These are phyloP conservation scores for Dipodascopsis uninucleata DNA, from an alignment of 805 yeast genomes.

Conservation along the genomic window DNA sequence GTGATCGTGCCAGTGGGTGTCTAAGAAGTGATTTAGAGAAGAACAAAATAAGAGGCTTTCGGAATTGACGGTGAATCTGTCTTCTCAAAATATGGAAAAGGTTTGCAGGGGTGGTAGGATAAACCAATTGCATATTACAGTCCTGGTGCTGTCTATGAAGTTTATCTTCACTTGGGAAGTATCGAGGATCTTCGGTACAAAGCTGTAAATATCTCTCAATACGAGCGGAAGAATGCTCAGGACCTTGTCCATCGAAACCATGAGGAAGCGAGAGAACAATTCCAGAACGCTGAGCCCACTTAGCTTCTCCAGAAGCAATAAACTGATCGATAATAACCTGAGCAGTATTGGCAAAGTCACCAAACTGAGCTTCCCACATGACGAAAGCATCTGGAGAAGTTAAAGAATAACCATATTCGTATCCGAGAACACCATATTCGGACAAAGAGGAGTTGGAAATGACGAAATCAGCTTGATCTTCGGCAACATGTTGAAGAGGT, in stretches of 20 bases:
- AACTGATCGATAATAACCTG: conserved; percentile 97
- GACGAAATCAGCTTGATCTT: conserved; percentile 78
- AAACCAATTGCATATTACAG: conserved; percentile 94
- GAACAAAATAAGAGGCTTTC: conserved; percentile 73
- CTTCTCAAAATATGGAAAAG: conserved; percentile 95
- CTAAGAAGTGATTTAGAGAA: conserved; percentile 93
- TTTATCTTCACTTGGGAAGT: conserved; percentile 84
- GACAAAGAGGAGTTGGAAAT: conserved; percentile 94
- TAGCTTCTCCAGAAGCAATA: conserved; percentile 92
- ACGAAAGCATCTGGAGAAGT: conserved; percentile 96
- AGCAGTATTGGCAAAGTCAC: conserved; percentile 99
- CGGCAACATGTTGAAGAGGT: conserved; percentile 77
- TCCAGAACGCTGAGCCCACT: conserved; percentile 99
- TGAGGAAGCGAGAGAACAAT: conserved; percentile 92
- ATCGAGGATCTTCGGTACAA: conserved; percentile 93
- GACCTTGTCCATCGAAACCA: conserved; percentile 99
- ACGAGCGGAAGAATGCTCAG: conserved; percentile 98
- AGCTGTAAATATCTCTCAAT: conserved; percentile 93
- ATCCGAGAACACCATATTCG: conserved; percentile 99
- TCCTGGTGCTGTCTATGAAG: conserved; percentile 98
- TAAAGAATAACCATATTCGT: conserved; percentile 97
- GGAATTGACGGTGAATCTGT: conserved; percentile 98
- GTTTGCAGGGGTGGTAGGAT: conserved; percentile 97
- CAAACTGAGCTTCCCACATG: conserved; percentile 99
- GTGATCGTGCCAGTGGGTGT: conserved; percentile 95